Conservation (phyloP, 176 grass and related monocot species). For the Olyra latifolia region DNA sequence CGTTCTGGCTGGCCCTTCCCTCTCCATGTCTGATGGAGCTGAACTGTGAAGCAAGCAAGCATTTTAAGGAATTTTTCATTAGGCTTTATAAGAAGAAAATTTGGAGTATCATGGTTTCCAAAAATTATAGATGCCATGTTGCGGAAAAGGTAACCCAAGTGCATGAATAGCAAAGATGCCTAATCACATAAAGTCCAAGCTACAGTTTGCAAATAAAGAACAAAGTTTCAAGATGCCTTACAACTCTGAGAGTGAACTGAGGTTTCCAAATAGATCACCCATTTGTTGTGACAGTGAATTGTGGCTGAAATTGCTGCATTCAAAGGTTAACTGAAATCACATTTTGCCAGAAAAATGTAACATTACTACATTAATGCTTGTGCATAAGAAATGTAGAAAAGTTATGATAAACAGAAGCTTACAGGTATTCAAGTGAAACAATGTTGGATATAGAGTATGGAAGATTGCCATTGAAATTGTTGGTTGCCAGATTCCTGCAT, state of each 20-base stretch:
- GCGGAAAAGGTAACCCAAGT: neutral
- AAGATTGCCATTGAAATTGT: constrained; percentile 75
- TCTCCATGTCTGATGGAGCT: neutral
- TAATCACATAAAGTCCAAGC: neutral
- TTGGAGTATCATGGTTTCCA: neutral
- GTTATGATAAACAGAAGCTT: constrained; percentile 41
- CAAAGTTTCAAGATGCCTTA: constrained; percentile 52
- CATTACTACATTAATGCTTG: neutral
- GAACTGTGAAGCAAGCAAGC: neutral
- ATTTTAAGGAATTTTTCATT: constrained; percentile 14
- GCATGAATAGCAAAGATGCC: neutral
- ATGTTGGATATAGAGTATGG: constrained; percentile 86
- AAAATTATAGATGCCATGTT: neutral
- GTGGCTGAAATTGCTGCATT: constrained; percentile 85
- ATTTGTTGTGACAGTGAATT: constrained; percentile 68
- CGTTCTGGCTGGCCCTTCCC: neutral
- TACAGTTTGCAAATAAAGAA: constrained; percentile 10
- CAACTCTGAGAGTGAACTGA: constrained; percentile 73
- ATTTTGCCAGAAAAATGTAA: constrained; percentile 19
- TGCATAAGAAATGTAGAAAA: constrained; percentile 4
- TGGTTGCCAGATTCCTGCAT: constrained; percentile 82
- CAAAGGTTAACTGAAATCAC: constrained; percentile 23
- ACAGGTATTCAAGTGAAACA: constrained; percentile 82
- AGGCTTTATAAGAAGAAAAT: neutral
- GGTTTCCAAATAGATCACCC: constrained; percentile 70